Evolutionary conservation across 345 rosid species (phyloP), one percentile per base, ranked within the genome.

Genomic region (Eucalyptus lansdowneana): DNA sequence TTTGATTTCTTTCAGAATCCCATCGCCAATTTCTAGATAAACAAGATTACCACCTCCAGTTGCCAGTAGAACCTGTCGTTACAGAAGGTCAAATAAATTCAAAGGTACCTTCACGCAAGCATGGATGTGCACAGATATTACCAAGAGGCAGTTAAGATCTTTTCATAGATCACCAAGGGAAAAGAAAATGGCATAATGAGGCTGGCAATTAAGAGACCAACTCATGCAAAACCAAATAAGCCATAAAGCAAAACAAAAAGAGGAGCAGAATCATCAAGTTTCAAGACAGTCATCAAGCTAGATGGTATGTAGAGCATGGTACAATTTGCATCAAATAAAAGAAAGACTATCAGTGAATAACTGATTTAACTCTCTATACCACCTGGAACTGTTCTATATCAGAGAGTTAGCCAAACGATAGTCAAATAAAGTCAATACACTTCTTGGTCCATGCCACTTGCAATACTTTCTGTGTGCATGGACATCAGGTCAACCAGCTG

Each of bases 1-100:
- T 88, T 96, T 96, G 27, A 91, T 90, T 95, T 96, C 96, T 37
- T 92, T 94, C 93, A 97, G 89, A 90, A 85, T 90, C 88, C 98
- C 99, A 88, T 96, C 96, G 45, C 98, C 98, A 88, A 97, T 95
- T 95, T 97, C 99, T 92, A 97, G 87, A 92, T 97, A 97, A 83
- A 97, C 98, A 87, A 97, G 94, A 90, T 97, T 95, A 60, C 99
- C 99, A 89, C 98, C 98, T 34, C 99, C 99, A 90, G 98, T 97
- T 88, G 99, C 99, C 93, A 97, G 87, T 87, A 97, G 92, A 93
- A 97, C 99, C 98, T 97, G 97, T 89, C 87, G 86, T 15, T 83
- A 24, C 81, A 85, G 87, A 86, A 86, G 56, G 87, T 86, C 87
- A 86, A 29, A 76, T 6, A 42, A 76, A 76, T 11, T 24, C 15